Base-by-base conservation (phyloP, 202 grass and related monocot species). In the Schoenoplectus triqueter region DNA sequence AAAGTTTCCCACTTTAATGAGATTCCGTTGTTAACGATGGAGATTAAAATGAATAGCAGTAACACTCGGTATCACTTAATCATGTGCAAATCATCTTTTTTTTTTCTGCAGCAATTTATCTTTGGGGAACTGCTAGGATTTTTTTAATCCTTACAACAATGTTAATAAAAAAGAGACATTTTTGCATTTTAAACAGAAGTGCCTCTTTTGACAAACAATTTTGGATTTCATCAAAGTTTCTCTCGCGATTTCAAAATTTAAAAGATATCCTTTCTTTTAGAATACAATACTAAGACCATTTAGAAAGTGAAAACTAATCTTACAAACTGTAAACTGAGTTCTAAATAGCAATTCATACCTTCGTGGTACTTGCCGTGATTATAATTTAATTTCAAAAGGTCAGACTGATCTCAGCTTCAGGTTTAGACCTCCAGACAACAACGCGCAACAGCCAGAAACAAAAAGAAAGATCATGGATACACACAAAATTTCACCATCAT, bases 141-240 rank as follows among this genome's bases (percentile, higher is more conserved):
- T 59, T n/a, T 59, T 3, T 15, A 15, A 59, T 59, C 56, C 56
- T 15, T 5, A 14, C 15, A 59, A 59, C 7, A 13, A 31, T 85
- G 91, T 93, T 93, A 95, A 48, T 31, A 72, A 72, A 72, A 18
- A 18, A 68, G 3, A 0, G 9, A 72, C 1, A 8, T 49, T 31
- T 31, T 49, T 72, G 69, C 45, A 73, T 73, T 66, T 50, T 73
- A n/a, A 50, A 15, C 49, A 73, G 2, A 3, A 3, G 31, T 31
- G 31, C 31, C n/a, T 42, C n/a, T 73, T 50, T 10, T 7, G 2
- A 47, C 6, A 7, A 47, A 31, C 31, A 31, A 31, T 31, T 31
- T 31, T 71, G 42, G 14, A 47, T 47, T 17, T 71, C 14, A 15
- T 69, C 11, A 8, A 18, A 14, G 0, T 3, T 66, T 17, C 44